Conservation (phyloP, 163 green algal species). For the Chlamydomonas reinhardtii region DNA sequence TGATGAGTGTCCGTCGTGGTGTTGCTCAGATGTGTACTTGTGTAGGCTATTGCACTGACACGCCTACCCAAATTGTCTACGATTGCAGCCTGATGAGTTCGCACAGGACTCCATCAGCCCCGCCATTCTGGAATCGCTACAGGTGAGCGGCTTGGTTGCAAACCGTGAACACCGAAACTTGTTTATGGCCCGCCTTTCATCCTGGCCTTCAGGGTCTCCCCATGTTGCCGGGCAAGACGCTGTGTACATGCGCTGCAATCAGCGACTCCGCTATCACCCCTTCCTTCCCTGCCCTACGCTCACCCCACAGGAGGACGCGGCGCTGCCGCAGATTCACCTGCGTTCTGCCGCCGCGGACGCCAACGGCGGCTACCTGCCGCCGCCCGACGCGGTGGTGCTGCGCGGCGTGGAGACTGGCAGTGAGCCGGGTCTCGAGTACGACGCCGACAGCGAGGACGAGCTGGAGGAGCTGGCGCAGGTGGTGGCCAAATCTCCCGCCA, state of each 20-base stretch:
- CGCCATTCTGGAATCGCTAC: slow-evolving; percentile 52
- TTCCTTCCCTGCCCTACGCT: no score
- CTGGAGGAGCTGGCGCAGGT: slow-evolving; percentile 69
- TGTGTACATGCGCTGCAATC: no score
- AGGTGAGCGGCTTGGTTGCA: no score
- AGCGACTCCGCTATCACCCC: no score
- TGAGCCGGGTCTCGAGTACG: slow-evolving; percentile 80
- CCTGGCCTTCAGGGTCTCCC: no score
- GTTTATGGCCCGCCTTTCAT: no score
- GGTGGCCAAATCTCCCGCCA: not conserved
- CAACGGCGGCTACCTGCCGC: slow-evolving; percentile 53
- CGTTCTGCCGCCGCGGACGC: slow-evolving; percentile 24
- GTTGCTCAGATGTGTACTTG: no score
- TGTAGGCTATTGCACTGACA: no score
- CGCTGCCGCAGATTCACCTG: slow-evolving; percentile 44
- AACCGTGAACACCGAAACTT: no score
- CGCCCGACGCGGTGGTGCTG: slow-evolving; percentile 62
- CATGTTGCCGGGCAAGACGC: no score
- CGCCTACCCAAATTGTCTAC: no score
- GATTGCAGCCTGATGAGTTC: slow-evolving; percentile 63
- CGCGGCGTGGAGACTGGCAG: slow-evolving; percentile 58
- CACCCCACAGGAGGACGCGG: slow-evolving; percentile 24
- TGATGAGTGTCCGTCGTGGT: no score
- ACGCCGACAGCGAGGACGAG: slow-evolving; percentile 85
- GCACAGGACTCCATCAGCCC: slow-evolving; percentile 56